Conservation (phyloP, 257 asterid genomes). For the Capsicum baccatum region DNA sequence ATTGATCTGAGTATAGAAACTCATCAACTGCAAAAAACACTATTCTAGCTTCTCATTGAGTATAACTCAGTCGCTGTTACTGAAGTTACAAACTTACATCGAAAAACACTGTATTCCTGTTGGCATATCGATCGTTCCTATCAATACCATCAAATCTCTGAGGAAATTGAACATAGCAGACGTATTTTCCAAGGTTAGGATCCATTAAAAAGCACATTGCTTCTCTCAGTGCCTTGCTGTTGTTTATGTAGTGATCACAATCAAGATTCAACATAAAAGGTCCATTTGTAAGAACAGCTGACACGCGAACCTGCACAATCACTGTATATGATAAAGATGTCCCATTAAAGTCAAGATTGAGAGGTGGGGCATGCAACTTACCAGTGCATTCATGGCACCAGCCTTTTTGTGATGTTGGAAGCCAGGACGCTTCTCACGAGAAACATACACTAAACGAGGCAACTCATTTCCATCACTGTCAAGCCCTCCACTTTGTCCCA, state of each 20-base stretch:
- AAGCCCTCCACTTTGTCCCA: constrained; percentile 98
- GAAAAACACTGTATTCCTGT: constrained; percentile 94
- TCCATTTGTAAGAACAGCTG: constrained; percentile 97
- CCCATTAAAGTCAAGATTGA: constrained; percentile 21
- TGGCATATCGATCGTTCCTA: constrained; percentile 92
- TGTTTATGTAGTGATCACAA: constrained; percentile 97
- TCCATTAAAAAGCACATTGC: constrained; percentile 98
- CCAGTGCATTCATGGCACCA: constrained; percentile 99
- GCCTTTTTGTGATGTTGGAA: constrained; percentile 99
- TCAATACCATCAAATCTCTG: constrained; percentile 98
- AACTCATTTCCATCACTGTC: constrained; percentile 96
- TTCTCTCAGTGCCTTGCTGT: constrained; percentile 98
- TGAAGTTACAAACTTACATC: constrained; percentile 64
- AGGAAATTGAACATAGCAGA: constrained; percentile 96
- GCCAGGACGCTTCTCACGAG: constrained; percentile 99
- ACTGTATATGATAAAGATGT: constrained; percentile 32
- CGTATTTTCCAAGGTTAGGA: constrained; percentile 95
- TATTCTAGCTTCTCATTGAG: neutral
- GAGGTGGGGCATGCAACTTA: constrained; percentile 40
- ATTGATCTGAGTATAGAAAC: neutral
- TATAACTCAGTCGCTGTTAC: neutral
- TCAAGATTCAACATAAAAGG: constrained; percentile 98
- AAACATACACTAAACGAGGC: constrained; percentile 91
- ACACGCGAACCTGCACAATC: constrained; percentile 84
- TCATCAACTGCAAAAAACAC: neutral